Evolutionary conservation across 2,329 filamentous ascomycete species (phyloP), one percentile per base, ranked within the genome.

Genomic region (Camillea tinctor): DNA sequence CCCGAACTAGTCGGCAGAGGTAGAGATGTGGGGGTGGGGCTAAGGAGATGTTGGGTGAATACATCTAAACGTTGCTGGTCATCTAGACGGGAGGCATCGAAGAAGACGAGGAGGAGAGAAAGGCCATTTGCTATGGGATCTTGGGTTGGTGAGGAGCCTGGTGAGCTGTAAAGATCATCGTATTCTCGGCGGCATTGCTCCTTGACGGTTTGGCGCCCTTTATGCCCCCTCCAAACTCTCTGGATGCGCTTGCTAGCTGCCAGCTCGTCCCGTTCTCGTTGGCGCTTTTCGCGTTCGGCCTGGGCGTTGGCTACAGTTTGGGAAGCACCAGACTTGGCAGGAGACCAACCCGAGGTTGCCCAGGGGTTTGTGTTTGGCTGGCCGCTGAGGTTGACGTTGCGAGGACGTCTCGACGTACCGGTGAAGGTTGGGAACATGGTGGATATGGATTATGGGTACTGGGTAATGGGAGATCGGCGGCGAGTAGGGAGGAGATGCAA

Each of bases 301-400:
- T 97, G 92, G 24, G 94, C 94, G 68, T 92, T 88, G 51, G 89
- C 90, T 24, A 98, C 84, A 1, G 93, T 89, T 69, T 89, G 88
- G 69, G 92, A 91, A 4, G 90, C 83, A 19, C 87, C 88, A 1
- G 86, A 81, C 17, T 83, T 82, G 7, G 81, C 81, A 13, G 84
- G 79, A 17, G 79, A 78, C 81, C 87, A 86, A 50, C 81, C 79
- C 30, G 82, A 82, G 66, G 85, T 85, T 61, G 84, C 88, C 74
- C 95, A 96, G 3, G 93, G 92, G 71, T 97, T 96, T 55, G 81
- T 81, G 66, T 86, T 86, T 50, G 71, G 73, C 68, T 93, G 89
- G 64, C 93, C 95, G 66, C 92, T 95, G 63, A 99, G 88, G 77
- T 98, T 97, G 73, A 98, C 92, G 74, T 97, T 93, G 66, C 95